Percentiles rank a stretch among this genome's conserved stretches.
Conservation (phyloP, 305 asterid genomes). For the Rubia balearica region DNA sequence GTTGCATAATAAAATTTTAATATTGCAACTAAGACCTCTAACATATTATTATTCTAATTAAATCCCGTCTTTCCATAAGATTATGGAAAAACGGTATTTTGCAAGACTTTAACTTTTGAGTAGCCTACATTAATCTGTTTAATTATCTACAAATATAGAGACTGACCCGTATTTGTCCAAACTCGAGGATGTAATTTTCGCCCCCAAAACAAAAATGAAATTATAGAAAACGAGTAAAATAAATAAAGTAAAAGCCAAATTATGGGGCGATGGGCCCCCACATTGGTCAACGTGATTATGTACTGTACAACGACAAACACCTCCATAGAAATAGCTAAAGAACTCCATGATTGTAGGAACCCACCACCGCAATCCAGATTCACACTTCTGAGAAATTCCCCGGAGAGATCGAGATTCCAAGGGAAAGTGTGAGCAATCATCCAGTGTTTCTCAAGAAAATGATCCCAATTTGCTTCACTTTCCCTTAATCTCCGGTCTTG, state of each 20-base stretch:
- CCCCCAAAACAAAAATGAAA: too few relatives aligned
- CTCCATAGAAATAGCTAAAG: neutral
- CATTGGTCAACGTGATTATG: conserved; percentile 4
- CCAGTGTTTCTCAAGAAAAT: too few relatives aligned
- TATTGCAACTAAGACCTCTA: too few relatives aligned
- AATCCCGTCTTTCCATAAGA: too few relatives aligned
- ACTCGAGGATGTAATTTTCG: too few relatives aligned
- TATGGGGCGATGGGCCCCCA: neutral
- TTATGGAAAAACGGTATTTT: too few relatives aligned
- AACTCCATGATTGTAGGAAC: conserved; percentile 3
- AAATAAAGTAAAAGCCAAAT: neutral
- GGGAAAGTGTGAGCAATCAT: neutral
- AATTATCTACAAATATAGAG: too few relatives aligned
- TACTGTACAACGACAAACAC: neutral
- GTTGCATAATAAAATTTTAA: too few relatives aligned
- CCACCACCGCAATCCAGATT: neutral
- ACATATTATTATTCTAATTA: too few relatives aligned
- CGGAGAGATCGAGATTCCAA: neutral
- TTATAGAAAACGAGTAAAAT: neutral
- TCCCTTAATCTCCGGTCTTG: neutral
- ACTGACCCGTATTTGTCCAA: too few relatives aligned
- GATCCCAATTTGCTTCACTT: neutral
- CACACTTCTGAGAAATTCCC: neutral
- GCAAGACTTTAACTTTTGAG: too few relatives aligned
- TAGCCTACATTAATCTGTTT: too few relatives aligned